Base-by-base conservation (phyloP, 164 flowering plant species). In the Cinnamomum chago region DNA sequence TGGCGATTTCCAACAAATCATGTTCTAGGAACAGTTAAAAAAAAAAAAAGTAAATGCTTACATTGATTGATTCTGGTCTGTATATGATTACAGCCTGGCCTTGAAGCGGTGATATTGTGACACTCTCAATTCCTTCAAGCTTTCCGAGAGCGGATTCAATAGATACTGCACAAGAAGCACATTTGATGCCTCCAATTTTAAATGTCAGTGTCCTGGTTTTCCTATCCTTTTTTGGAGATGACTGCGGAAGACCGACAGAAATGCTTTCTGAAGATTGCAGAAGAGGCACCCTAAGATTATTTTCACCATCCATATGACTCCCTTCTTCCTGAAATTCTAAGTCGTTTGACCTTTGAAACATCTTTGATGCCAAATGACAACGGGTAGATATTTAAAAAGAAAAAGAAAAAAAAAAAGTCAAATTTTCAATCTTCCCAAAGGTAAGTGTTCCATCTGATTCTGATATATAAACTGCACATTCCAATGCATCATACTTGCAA, bases 31-130 rank as follows among this genome's bases (percentile, higher is more conserved):
- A 35, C 6, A 35, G 6, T 5, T 0, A 35, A 35, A 27, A 27
- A 27, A 27, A 33, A 33, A 35, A 35, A 0, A 1, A 5, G 0
- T 6, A 35, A 40, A 40, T 40, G 79, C 94, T 90, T 84, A 94
- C 98, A 78, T 70, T 79, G 51, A 91, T 70, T 17, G 80, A 70
- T 72, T 86, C 82, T 22, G 97, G 93, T 25, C 70, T 30, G 75
- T 85, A 90, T 76, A 78, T 83, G 72, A 94, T 82, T 0, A 86
- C 91, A 68, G 93, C 88, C 70, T 87, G 90, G 75, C 98, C 96
- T 80, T 92, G 85, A 77, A 94, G 86, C 5, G 90, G 86, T 11
- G 98, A 94, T 51, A 94, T 90, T 62, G 67, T 58, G 12, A 80
- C 90, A 73, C 81, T 87, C 70, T 82, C 77, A 55, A 94, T 82